Evolutionary conservation across 805 yeast species (phyloP), one percentile per base, ranked within the genome.

Genomic region (Tanozyma kutaoensis): DNA sequence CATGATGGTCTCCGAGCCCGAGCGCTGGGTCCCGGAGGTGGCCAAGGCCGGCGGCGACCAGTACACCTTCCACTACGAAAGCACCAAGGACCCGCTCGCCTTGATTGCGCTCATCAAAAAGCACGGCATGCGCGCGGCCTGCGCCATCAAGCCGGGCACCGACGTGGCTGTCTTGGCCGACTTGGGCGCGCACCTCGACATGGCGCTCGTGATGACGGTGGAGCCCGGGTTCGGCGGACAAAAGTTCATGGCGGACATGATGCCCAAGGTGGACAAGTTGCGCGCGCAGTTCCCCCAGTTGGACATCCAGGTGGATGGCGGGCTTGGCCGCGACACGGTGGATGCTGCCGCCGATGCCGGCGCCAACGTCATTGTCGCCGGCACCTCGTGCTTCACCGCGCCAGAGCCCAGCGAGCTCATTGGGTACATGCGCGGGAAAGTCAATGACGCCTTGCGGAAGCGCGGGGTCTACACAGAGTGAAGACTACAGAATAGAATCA

Each of bases 181-280:
- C 16, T 56, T 81, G 33, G 88, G 76, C 15, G 76, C 76, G 25
- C 59, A 69, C 30, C 62, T 88, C 39, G 97, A 91, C 51, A 82
- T 88, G 95, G 86, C 82, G n/a, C 64, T 91, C 32, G 77, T 91
- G 23, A 91, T 88, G 97, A 91, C 98, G 3, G 97, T 91, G 20
- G 98, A 91, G 58, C 98, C 98, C 10, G 98, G 98, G 1, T 88
- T 91, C 50, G 98, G 98, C 14, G 98, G 98, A 24, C 98, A 91
- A 58, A 79, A 78, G 52, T 91, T 91, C 62, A 85, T 82, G 95
- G 59, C 72, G 12, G 81, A 73, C 32, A 86, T 88, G 95, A 86
- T 91, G 97, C 84, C 93, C 35, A 88, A 88, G 56, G 97, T 88
- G 26, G 76, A 72, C 40, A 62, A 60, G 17, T 62, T 91, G 41